phyloP scores from a whole-genome alignment of 306 rosid genomes.

The Vigna nakashimae region DNA sequence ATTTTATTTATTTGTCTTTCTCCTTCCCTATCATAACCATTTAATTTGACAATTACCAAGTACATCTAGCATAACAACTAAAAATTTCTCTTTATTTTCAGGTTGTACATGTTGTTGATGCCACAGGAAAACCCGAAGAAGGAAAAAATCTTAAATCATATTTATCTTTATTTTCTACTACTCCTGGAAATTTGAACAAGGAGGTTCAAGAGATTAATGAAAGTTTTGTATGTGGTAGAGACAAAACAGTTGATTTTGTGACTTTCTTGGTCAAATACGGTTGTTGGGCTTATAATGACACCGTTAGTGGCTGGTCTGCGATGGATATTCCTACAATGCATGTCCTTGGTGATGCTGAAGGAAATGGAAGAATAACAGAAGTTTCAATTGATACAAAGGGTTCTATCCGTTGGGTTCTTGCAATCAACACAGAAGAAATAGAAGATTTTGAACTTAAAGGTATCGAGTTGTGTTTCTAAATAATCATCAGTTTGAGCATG shows the following conservation, averaged over 20 bases:
- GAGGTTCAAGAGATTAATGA: slow-evolving; percentile 78
- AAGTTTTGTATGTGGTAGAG: slow-evolving; percentile 78
- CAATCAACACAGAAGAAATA: slow-evolving; percentile 78
- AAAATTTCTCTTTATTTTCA: slow-evolving; percentile 44
- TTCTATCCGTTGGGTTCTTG: slow-evolving; percentile 88
- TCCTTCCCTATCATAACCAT: slow-evolving; percentile 6
- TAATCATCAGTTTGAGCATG: neutral
- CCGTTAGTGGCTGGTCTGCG: slow-evolving; percentile 69
- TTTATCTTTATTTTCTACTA: slow-evolving; percentile 77
- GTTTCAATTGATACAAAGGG: slow-evolving; percentile 75
- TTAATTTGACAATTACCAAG: slow-evolving; percentile 19
- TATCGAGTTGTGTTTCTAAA: slow-evolving; percentile 33
- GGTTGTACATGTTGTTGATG: slow-evolving; percentile 95
- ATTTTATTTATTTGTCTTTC: neutral
- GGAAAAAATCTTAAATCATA: slow-evolving; percentile 60
- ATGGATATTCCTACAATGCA: slow-evolving; percentile 73
- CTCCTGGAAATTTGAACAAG: slow-evolving; percentile 90
- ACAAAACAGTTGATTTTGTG: slow-evolving; percentile 76
- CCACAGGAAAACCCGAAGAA: slow-evolving; percentile 58
- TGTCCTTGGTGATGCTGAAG: slow-evolving; percentile 54
- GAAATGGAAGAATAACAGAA: slow-evolving; percentile 56
- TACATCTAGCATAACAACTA: slow-evolving; percentile 10
- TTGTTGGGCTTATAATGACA: slow-evolving; percentile 68
- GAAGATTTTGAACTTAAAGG: slow-evolving; percentile 77
- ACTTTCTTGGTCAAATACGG: slow-evolving; percentile 82